Percentiles rank a stretch among this genome's conserved stretches.
These are phyloP conservation scores for Pezicula neosporulosa DNA, from an alignment of 2,329 filamentous ascomycete genomes.

Conservation along the genomic window DNA sequence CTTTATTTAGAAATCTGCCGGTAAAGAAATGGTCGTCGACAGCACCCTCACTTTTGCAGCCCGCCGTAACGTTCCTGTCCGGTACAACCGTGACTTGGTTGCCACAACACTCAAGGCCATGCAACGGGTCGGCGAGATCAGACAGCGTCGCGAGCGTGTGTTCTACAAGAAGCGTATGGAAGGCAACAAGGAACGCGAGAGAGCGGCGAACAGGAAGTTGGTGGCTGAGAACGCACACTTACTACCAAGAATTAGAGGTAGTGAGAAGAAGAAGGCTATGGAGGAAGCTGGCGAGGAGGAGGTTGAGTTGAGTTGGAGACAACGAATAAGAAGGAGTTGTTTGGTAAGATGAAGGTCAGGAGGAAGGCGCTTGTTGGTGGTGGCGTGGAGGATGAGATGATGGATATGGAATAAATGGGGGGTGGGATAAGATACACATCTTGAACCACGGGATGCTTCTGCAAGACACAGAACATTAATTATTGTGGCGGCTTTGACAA, in stretches of 20 bases:
- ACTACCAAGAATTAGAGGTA: constrained; percentile 68
- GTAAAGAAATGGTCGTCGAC: constrained; percentile 90
- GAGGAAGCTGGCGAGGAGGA: constrained; percentile 51
- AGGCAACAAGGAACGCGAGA: constrained; percentile 80
- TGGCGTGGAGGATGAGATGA: constrained; percentile 37
- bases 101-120: constrained; percentile 87
- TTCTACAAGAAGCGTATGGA: constrained; percentile 95
- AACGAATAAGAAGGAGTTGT: constrained; percentile 23
- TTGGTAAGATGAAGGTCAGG: constrained; percentile 32
- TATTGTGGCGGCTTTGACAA: no score
- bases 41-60: constrained; percentile 88
- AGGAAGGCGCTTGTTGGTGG: constrained; percentile 28
- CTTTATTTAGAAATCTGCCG: constrained; percentile 54
- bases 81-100: constrained; percentile 93
- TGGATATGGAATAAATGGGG: constrained; percentile 33
- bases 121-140: constrained; percentile 84
- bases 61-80: constrained; percentile 88
- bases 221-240: constrained; percentile 92
- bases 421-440: not conserved
- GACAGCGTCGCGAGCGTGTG: constrained; percentile 75
- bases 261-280: constrained; percentile 57
- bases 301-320: constrained; percentile 9
- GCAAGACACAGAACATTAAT: no score
- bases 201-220: constrained; percentile 78
- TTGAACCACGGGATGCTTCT: not conserved